A percentile compares a stretch with the other conserved stretches of the same genome.
These are phyloP conservation scores for Epithele typhae DNA, from an alignment of 768 basidiomycete species.

Conservation along the genomic window DNA sequence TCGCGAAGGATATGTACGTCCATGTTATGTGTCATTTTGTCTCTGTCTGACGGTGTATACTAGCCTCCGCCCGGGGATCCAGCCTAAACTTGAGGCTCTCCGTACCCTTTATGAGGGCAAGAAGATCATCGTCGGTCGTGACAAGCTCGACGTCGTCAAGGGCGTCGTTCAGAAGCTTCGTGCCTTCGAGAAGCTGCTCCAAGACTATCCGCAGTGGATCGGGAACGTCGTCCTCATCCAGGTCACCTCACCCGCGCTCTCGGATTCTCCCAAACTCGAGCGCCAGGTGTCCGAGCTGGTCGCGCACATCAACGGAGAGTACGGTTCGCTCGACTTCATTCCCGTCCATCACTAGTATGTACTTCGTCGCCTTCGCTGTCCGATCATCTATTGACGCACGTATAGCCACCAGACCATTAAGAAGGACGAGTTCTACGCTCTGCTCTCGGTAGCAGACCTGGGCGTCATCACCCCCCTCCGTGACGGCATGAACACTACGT, in stretches of 20 bases:
- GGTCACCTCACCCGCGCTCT: slow-evolving; percentile 90
- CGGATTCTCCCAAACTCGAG: slow-evolving; percentile 92
- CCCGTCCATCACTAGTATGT: slow-evolving; percentile 97
- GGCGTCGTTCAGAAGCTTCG: slow-evolving; percentile 97
- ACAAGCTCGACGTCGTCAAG: slow-evolving; percentile 98
- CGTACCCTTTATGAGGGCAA: slow-evolving; percentile 86
- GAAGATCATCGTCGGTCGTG: slow-evolving; percentile 96
- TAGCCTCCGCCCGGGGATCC: slow-evolving; percentile 72
- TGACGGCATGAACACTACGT: slow-evolving; percentile 99
- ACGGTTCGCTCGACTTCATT: slow-evolving; percentile 90
- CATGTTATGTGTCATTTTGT: background rate
- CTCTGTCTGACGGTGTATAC: background rate
- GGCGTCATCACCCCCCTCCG: slow-evolving; percentile 93
- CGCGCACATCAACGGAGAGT: slow-evolving; percentile 93
- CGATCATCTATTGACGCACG: background rate
- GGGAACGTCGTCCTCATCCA: slow-evolving; percentile 86
- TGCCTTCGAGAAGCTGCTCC: slow-evolving; percentile 91
- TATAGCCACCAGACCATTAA: slow-evolving; percentile 92
- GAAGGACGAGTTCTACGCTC: slow-evolving; percentile 96
- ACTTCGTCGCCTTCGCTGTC: too few relatives aligned
- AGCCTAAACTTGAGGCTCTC: slow-evolving; percentile 87
- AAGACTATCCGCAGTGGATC: slow-evolving; percentile 93
- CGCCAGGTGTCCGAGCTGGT: slow-evolving; percentile 91
- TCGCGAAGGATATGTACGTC: slow-evolving; percentile 70
- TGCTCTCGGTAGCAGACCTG: slow-evolving; percentile 88